These are phyloP conservation scores for Colletotrichum cordylinicola DNA, from an alignment of 2,329 filamentous ascomycete genomes.

Conservation along the genomic window DNA sequence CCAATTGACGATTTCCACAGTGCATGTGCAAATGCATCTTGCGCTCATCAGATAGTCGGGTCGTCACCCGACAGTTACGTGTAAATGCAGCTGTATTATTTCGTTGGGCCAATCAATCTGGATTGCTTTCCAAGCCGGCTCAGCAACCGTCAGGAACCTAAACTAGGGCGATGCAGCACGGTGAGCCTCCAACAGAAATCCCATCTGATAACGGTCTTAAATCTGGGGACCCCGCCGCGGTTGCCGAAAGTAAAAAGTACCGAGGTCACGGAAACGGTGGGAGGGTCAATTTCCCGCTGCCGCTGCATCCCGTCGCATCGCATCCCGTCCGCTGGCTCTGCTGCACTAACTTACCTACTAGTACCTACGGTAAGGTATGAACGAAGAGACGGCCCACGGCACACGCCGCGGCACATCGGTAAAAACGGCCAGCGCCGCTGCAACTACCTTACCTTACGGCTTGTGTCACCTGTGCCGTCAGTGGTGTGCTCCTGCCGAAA, in stretches of 20 bases:
- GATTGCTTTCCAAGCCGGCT: neutral
- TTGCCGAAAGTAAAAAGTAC: slow-evolving; percentile 16
- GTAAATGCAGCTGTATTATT: neutral
- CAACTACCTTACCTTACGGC: neutral
- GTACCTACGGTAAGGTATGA: neutral
- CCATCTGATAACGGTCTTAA: slow-evolving; percentile 17
- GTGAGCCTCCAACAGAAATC: neutral
- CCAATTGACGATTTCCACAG: neutral
- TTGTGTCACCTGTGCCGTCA: neutral
- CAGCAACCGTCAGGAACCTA: neutral
- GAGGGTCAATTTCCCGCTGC: neutral
- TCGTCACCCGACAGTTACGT: neutral
- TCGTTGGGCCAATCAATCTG: neutral
- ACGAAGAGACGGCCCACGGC: neutral
- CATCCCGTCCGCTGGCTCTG: neutral
- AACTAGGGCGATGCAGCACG: neutral
- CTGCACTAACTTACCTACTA: too few species aligned
- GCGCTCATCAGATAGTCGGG: neutral
- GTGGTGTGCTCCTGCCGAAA: neutral
- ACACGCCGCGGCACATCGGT: neutral
- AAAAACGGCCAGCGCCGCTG: neutral
- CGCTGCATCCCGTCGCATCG: neutral
- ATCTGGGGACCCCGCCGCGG: slow-evolving; percentile 1
- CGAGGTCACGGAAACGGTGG: slow-evolving; percentile 5
- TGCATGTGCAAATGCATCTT: neutral